phyloP scores from a whole-genome alignment of 257 asterid genomes.

The Nicotiana sylvestris region DNA sequence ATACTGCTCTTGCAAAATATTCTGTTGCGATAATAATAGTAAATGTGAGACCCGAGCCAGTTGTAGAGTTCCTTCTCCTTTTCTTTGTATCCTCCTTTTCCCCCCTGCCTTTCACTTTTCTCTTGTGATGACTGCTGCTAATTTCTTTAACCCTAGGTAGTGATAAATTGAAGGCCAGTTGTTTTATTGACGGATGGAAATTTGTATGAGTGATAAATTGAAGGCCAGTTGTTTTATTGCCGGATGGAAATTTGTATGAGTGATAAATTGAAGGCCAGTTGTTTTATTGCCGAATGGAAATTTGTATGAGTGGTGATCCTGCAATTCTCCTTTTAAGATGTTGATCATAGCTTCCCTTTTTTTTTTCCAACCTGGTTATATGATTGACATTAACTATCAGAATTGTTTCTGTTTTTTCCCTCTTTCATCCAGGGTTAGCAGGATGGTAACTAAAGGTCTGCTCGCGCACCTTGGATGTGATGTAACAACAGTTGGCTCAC shows the following conservation, averaged over 20 bases:
- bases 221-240: neutral
- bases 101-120: neutral
- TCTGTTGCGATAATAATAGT: neutral
- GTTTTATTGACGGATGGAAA: neutral
- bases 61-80: neutral
- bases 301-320: neutral
- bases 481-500: slow-evolving; percentile 63
- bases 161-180: neutral
- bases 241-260: neutral
- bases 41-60: neutral
- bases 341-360: neutral
- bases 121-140: neutral
- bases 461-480: slow-evolving; percentile 88
- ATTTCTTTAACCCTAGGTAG: neutral
- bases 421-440: slow-evolving; percentile 57
- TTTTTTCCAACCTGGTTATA: neutral
- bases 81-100: neutral
- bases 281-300: neutral
- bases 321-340: neutral
- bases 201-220: neutral
- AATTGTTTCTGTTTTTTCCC: neutral
- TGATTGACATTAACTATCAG: neutral
- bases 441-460: slow-evolving; percentile 84
- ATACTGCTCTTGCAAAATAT: neutral
- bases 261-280: neutral